These are phyloP conservation scores for Dalbergia cultrata DNA, from an alignment of 306 rosid species.

Conservation along the genomic window DNA sequence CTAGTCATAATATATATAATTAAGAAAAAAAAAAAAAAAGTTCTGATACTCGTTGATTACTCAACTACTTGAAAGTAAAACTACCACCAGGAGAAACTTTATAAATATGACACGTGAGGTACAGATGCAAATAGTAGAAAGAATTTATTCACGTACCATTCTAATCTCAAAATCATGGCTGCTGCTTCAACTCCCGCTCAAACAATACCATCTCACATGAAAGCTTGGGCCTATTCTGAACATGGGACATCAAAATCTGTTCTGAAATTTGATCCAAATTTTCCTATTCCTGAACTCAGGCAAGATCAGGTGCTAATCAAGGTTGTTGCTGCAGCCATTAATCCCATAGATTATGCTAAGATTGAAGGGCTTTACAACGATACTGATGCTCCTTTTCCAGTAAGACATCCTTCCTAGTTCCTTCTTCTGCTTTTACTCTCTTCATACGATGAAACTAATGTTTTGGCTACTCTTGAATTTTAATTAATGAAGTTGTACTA, in stretches of 20 bases:
- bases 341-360: not conserved
- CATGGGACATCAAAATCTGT: conserved; percentile 55
- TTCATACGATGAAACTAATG: not conserved
- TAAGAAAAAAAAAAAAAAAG: no score
- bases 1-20: no score
- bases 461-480: not conserved
- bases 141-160: not conserved
- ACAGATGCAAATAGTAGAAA: no score
- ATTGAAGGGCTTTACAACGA: conserved; percentile 58
- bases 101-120: no score
- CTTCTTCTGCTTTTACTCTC: not conserved
- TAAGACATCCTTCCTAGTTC: conserved; percentile 25
- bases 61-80: no score
- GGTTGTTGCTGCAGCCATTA: not conserved
- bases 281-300: conserved; percentile 48
- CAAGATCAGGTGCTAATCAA: conserved; percentile 48
- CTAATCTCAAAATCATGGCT: conserved; percentile 42
- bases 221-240: conserved; percentile 67
- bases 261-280: conserved; percentile 51
- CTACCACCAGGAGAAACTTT: no score
- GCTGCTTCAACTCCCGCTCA: not conserved
- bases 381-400: conserved; percentile 48
- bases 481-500: not conserved
- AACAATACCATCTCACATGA: conserved; percentile 47
- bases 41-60: no score